Conservation (phyloP, 352 stramenopile species). For the Phytopythium boreale region DNA sequence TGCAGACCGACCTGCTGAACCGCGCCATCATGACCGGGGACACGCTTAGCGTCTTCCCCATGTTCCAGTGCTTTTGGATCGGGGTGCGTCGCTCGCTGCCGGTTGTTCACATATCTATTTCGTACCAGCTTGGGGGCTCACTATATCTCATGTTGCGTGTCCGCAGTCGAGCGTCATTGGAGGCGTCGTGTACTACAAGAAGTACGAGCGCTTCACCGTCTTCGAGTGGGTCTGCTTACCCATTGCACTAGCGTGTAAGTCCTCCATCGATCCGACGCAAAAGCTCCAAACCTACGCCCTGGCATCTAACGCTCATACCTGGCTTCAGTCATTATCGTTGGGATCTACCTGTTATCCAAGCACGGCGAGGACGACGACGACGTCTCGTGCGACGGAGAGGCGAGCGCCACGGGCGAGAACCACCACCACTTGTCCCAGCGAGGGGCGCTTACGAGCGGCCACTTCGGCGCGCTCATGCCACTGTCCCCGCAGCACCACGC, state of each 20-base stretch:
- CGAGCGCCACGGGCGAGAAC: slow-evolving; percentile 20
- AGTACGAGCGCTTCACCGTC: slow-evolving; percentile 71
- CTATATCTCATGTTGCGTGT: slow-evolving; percentile 6
- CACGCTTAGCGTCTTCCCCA: slow-evolving; percentile 83
- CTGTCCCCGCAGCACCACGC: slow-evolving; percentile 57
- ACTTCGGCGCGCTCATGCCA: slow-evolving; percentile 81
- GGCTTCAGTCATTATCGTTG: slow-evolving; percentile 70
- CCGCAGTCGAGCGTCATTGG: slow-evolving; percentile 76
- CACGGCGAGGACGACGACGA: slow-evolving; percentile 58
- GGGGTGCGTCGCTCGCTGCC: slow-evolving; percentile 37
- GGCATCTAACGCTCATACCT: not conserved
- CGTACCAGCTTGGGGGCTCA: not conserved
- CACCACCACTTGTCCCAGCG: slow-evolving; percentile 36
- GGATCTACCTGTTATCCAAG: slow-evolving; percentile 82
- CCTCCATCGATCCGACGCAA: not conserved
- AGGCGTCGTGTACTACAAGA: slow-evolving; percentile 84
- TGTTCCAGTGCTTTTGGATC: slow-evolving; percentile 90
- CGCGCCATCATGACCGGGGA: slow-evolving; percentile 81
- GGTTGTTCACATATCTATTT: not conserved
- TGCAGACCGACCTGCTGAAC: slow-evolving; percentile 85
- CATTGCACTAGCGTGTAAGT: slow-evolving; percentile 69
- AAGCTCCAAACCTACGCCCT: not conserved
- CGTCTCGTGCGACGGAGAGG: slow-evolving; percentile 12
- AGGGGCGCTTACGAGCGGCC: slow-evolving; percentile 46
- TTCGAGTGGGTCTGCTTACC: slow-evolving; percentile 85